A percentile compares a stretch with the other conserved stretches of the same genome.
Conservation (phyloP, 2,329 filamentous ascomycete species). For the Didymosphaeria variabile region DNA sequence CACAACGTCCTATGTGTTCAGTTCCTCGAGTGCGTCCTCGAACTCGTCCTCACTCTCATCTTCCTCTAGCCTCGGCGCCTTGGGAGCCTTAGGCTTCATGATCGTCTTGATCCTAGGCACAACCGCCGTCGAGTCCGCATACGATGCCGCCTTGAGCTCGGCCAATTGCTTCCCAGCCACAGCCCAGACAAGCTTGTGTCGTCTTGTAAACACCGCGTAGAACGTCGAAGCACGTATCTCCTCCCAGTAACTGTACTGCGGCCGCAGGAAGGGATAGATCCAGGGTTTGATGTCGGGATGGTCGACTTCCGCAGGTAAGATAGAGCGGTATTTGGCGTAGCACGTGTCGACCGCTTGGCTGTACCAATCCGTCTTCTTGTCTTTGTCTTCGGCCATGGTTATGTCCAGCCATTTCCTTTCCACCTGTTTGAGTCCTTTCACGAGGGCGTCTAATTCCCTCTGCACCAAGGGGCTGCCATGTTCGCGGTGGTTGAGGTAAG, state of each 20-base stretch:
- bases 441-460: constrained; percentile 3
- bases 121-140: constrained; percentile 25
- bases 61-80: constrained; percentile 26
- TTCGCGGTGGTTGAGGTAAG: constrained; percentile 14
- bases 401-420: constrained; percentile 21
- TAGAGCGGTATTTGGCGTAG: constrained; percentile 24
- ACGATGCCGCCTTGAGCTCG: constrained; percentile 43
- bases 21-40: constrained; percentile 3
- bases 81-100: constrained; percentile 45
- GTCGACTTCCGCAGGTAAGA: constrained; percentile 23
- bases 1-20: background rate
- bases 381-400: background rate
- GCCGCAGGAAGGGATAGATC: constrained; percentile 23
- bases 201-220: constrained; percentile 38
- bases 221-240: constrained; percentile 57
- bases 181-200: constrained; percentile 44
- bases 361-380: constrained; percentile 21
- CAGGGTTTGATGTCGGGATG: constrained; percentile 23
- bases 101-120: constrained; percentile 31
- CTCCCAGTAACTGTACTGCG: constrained; percentile 50
- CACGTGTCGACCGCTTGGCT: constrained; percentile 26
- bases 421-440: constrained; percentile 11
- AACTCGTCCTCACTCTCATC: constrained; percentile 30
- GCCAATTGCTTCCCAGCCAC: constrained; percentile 54
- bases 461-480: background rate